phyloP scores from a whole-genome alignment of 805 yeast species.

The Deakozyma indianensis region DNA sequence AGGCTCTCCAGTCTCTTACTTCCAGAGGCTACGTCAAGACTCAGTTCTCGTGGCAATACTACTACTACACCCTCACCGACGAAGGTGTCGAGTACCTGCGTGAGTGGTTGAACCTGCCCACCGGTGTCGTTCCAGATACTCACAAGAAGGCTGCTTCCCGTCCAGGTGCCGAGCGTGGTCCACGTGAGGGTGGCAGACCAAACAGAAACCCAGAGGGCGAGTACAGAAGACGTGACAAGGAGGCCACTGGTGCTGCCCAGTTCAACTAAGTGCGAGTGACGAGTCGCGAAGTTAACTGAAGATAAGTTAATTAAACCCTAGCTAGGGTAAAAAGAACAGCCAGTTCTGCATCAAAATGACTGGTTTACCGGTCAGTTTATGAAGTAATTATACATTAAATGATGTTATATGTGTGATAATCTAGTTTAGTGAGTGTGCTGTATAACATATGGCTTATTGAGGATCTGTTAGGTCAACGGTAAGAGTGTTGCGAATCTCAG shows the following conservation, averaged over 20 bases:
- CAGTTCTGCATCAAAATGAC: too few species aligned
- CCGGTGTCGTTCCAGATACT: constrained; percentile 96
- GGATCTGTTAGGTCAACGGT: too few species aligned
- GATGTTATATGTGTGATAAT: too few species aligned
- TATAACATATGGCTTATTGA: too few species aligned
- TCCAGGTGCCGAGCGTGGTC: constrained; percentile 22
- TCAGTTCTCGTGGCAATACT: constrained; percentile 99
- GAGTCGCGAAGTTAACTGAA: too few species aligned
- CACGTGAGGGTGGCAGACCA: constrained; percentile 30
- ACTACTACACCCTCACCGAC: constrained; percentile 99
- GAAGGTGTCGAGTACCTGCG: constrained; percentile 98
- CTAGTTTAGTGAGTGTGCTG: too few species aligned
- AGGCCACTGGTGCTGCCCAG: constrained; percentile 23
- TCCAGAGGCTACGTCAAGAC: constrained; percentile 99
- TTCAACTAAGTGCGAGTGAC: constrained; percentile 17
- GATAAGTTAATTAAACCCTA: constrained; percentile 2
- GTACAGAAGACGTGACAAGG: constrained; percentile 54
- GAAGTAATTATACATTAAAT: background rate
- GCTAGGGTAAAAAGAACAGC: too few species aligned
- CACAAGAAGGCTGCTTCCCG: constrained; percentile 70
- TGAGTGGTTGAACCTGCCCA: constrained; percentile 97
- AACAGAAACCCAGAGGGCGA: constrained; percentile 40
- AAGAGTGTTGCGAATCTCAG: too few species aligned
- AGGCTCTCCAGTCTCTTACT: constrained; percentile 98
- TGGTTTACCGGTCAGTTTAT: too few species aligned